Base-by-base conservation (phyloP, 2,329 filamentous ascomycete genomes). In the Lojkania enalia region DNA sequence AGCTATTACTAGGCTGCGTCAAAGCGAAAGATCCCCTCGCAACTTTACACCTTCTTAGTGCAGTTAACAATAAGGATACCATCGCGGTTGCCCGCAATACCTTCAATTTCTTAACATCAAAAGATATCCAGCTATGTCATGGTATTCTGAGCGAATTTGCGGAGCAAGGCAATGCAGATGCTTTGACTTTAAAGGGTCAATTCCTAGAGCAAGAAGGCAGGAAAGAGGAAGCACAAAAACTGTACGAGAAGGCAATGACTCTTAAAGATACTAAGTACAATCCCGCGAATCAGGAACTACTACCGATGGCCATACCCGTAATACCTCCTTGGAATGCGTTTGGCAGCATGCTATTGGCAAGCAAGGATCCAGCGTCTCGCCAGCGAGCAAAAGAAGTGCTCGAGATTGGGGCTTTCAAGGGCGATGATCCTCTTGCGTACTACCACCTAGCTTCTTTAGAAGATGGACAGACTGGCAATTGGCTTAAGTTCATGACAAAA, bases 401-500 rank as follows among this genome's bases (percentile, higher is more conserved):
- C 19, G 46, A 63, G 14, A 61, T 58, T 19, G 74, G 73, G 13
- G 65, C 66, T 5, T 55, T 64, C 14, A 49, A 69, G 46, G 63
- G 60, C 35, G 73, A 76, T 33, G 74, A 77, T 41, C 74, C 74
- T 0, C 55, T 67, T n/a, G 66, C 71, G 1, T 73, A 67, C 51
- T 72, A 66, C 43, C 59, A 67, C 35, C 65, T 70, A 6, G 62
- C 71, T 1, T 47, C 53, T 3, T 57, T 64, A 4, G 49, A 56
- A 27, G 52, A 61, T 2, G 48, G 51, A 20, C 47, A 53, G 19
- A 69, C 61, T 13, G 54, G 55, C 21, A 54, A 63, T 2, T 77
- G 74, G 74, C 56, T 76, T 6, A 67, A 67, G 44, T 69, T 71
- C 49, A 70, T 70, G 40, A 75, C 62, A 23, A 76, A 76, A 61